These are phyloP conservation scores for Favolaschia claudopus DNA, from an alignment of 768 basidiomycete species.

Conservation along the genomic window DNA sequence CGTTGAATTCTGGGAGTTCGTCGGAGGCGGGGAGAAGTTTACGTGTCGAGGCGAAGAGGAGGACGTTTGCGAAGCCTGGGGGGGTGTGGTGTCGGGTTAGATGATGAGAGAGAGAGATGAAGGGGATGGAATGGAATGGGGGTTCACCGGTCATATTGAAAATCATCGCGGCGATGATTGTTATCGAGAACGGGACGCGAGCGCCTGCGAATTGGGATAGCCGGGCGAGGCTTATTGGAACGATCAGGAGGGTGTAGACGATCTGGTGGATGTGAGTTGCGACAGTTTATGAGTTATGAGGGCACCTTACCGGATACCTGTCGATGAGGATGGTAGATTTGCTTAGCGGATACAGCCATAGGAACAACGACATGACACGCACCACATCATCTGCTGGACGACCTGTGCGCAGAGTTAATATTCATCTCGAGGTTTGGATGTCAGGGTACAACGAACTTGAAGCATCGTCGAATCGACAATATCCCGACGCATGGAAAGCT, in stretches of 20 bases:
- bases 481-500: slow-evolving; percentile 30
- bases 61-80: slow-evolving; percentile 31
- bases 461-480: slow-evolving; percentile 34
- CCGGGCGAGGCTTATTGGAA: slow-evolving; percentile 40
- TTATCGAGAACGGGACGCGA: slow-evolving; percentile 34
- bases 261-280: slow-evolving; percentile 23
- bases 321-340: not conserved
- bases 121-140: not conserved
- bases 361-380: slow-evolving; percentile 1
- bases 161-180: slow-evolving; percentile 30
- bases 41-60: slow-evolving; percentile 28
- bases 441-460: slow-evolving; percentile 11
- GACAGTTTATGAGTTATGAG: not conserved
- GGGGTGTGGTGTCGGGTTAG: not conserved
- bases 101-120: not conserved
- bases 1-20: slow-evolving; percentile 24
- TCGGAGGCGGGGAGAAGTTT: slow-evolving; percentile 22
- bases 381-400: slow-evolving; percentile 36
- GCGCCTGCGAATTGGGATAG: slow-evolving; percentile 34
- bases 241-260: slow-evolving; percentile 36
- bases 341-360: not conserved
- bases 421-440: not conserved
- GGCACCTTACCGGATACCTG: slow-evolving; percentile 23
- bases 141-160: slow-evolving; percentile 41
- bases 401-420: not conserved